These are phyloP conservation scores for Geotrichum fermentans DNA, from an alignment of 1,139 yeast genomes.

Conservation along the genomic window DNA sequence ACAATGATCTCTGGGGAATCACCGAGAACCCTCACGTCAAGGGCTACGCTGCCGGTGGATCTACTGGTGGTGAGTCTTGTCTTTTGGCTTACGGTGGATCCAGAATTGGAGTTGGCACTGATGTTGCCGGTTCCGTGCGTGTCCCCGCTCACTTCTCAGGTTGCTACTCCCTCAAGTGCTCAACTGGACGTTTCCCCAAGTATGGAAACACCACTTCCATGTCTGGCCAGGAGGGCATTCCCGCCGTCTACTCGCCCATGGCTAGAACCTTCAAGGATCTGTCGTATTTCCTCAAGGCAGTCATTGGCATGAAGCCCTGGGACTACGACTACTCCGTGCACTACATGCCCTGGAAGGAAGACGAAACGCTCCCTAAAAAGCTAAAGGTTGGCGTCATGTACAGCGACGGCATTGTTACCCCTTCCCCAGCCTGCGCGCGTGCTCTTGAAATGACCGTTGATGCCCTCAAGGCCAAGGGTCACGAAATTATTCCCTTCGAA, in stretches of 20 bases:
- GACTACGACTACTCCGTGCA: slow-evolving; percentile 51
- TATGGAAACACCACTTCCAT: slow-evolving; percentile 49
- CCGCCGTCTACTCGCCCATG: slow-evolving; percentile 56
- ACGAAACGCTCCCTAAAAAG: slow-evolving; percentile 42
- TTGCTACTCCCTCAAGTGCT: slow-evolving; percentile 46
- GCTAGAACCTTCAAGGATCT: slow-evolving; percentile 59
- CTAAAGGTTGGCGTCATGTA: slow-evolving; percentile 46
- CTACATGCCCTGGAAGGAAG: slow-evolving; percentile 59
- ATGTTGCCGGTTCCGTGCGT: slow-evolving; percentile 57
- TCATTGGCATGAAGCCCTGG: slow-evolving; percentile 63
- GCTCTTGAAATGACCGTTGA: slow-evolving; percentile 47
- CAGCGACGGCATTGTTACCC: slow-evolving; percentile 46
- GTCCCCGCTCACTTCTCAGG: slow-evolving; percentile 49
- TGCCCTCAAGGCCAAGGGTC: slow-evolving; percentile 51
- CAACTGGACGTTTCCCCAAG: slow-evolving; percentile 49
- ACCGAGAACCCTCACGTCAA: slow-evolving; percentile 43
- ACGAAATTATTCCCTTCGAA: slow-evolving; percentile 55
- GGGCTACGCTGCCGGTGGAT: slow-evolving; percentile 45
- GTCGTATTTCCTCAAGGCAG: slow-evolving; percentile 53
- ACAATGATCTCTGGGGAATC: slow-evolving; percentile 44
- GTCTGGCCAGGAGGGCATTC: slow-evolving; percentile 51
- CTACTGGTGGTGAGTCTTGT: slow-evolving; percentile 50
- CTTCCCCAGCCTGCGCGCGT: slow-evolving; percentile 60
- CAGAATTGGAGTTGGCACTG: slow-evolving; percentile 52
- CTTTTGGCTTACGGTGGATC: slow-evolving; percentile 47